Evolutionary conservation across 2,329 filamentous ascomycete species (phyloP).

Genomic region (Trematosphaeria pertusa): DNA sequence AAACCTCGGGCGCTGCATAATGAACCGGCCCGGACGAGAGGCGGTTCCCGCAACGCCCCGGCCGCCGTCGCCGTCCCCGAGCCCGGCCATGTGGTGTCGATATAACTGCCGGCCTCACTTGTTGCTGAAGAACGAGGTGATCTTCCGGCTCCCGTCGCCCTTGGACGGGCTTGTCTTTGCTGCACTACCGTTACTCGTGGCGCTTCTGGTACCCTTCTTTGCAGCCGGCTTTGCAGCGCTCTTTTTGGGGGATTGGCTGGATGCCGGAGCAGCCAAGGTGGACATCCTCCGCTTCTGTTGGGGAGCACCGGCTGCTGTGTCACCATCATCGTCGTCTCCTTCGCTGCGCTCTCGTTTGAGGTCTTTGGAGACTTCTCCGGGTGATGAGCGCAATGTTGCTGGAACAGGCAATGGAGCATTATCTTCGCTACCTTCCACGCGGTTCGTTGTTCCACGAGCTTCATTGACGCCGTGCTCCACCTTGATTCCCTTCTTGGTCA

Average conservation of each 20-base stretch:
- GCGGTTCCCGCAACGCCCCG: no score
- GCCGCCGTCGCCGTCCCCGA: constrained; percentile 22
- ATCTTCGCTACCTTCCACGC: constrained; percentile 55
- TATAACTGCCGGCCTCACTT: constrained; percentile 43
- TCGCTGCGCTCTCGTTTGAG: constrained; percentile 59
- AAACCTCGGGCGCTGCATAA: no score
- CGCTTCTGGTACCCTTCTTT: constrained; percentile 60
- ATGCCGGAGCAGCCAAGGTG: constrained; percentile 22
- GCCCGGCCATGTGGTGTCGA: constrained; percentile 15
- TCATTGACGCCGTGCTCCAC: constrained; percentile 51
- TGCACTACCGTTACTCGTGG: constrained; percentile 62
- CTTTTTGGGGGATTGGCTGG: constrained; percentile 34
- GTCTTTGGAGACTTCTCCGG: constrained; percentile 31
- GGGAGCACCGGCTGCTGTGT: constrained; percentile 41
- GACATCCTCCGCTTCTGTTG: constrained; percentile 48
- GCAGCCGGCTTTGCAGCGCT: constrained; percentile 27
- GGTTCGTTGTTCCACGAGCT: constrained; percentile 51
- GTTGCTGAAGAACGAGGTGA: constrained; percentile 65
- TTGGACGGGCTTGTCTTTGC: constrained; percentile 53
- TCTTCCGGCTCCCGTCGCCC: constrained; percentile 61
- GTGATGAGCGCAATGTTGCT: constrained; percentile 12
- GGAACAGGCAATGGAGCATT: constrained; percentile 59
- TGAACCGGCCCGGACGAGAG: no score
- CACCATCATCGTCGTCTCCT: constrained; percentile 37
- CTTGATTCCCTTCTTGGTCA: constrained; percentile 36